phyloP scores from a whole-genome alignment of 2,329 filamentous ascomycete genomes.

The Trichoderma pleuroti region DNA sequence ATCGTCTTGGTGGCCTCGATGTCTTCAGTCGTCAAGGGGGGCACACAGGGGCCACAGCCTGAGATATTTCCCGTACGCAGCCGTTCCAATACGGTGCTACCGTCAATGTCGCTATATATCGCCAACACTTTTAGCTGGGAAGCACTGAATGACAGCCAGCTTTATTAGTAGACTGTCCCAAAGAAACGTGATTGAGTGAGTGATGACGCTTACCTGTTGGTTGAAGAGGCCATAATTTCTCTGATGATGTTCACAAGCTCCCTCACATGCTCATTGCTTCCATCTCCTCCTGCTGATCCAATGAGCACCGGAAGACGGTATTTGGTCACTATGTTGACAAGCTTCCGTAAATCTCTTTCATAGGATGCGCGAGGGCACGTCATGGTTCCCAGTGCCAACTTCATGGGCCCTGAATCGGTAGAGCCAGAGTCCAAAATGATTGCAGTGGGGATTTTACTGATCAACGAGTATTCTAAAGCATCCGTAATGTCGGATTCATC shows the following conservation, averaged over 20 bases:
- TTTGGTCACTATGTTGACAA: background rate
- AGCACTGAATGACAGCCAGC: background rate
- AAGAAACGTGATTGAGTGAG: background rate
- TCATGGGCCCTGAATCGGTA: slow-evolving; percentile 36
- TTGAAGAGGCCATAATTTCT: background rate
- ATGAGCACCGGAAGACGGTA: background rate
- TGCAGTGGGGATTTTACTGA: slow-evolving; percentile 28
- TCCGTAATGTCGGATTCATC: background rate
- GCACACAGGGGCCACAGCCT: background rate
- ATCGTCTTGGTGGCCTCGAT: background rate
- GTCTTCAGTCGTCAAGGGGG: background rate
- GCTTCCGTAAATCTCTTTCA: background rate
- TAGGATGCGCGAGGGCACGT: background rate
- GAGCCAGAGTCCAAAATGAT: slow-evolving; percentile 37
- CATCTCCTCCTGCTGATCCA: background rate
- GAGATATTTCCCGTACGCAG: background rate
- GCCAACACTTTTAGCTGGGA: background rate
- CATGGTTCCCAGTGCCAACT: background rate
- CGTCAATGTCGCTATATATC: background rate
- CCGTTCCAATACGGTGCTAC: background rate
- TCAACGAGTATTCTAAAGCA: background rate
- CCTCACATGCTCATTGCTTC: background rate
- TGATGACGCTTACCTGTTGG: background rate
- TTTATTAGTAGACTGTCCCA: background rate
- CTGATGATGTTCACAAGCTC: background rate